Conservation (phyloP, 129 eudicot genomes). For the Kitagawia praeruptora region DNA sequence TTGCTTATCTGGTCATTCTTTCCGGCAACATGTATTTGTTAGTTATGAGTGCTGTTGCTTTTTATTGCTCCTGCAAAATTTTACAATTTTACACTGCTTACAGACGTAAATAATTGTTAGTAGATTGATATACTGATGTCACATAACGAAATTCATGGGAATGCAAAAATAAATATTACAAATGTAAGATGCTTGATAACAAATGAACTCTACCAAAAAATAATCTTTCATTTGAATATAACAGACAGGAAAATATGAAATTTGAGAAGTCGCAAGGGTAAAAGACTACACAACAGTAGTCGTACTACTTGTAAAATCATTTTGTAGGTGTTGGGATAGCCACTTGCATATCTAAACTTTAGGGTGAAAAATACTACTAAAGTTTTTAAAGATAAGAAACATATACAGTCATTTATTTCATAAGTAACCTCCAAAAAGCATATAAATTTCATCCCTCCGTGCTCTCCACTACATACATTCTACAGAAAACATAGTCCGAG, state of each 20-base stretch:
- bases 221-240: background rate
- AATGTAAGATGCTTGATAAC: background rate
- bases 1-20: too few species aligned
- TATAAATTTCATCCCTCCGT: background rate
- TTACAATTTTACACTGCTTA: too few species aligned
- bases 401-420: background rate
- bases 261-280: background rate
- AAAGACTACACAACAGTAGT: background rate
- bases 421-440: conserved; percentile 4
- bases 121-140: too few species aligned
- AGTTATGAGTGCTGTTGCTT: too few species aligned
- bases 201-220: background rate
- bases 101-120: too few species aligned
- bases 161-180: background rate
- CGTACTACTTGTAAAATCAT: background rate
- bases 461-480: background rate
- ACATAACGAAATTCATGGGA: too few species aligned
- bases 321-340: background rate
- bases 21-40: too few species aligned
- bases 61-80: too few species aligned
- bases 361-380: background rate
- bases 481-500: background rate
- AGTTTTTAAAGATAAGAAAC: background rate
- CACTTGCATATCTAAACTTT: background rate
- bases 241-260: background rate